Base-by-base conservation (phyloP, 345 rosid genomes). In the Excoecaria agallocha region DNA sequence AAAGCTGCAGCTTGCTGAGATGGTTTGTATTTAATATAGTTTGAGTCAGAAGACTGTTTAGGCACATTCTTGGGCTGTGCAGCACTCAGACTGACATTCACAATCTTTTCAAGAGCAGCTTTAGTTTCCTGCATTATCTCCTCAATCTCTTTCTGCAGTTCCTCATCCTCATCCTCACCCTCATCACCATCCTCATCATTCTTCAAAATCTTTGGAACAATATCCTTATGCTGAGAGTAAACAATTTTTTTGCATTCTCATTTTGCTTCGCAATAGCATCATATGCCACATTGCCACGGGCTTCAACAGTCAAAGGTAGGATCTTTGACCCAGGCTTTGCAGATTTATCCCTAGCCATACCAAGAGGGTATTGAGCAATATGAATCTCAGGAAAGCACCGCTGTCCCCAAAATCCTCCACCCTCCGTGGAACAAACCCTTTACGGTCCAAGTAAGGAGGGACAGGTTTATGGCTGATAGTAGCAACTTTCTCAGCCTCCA, bases 391-490 rank as follows among this genome's bases (percentile, higher is more conserved):
- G 73, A 95, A 95, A 2, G 98, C 98, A 70, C 99, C 98, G 20
- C 98, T 98, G 82, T 93, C 98, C 16, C 98, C 99, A 74, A 93
- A 95, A 69, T 95, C 98, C 82, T 95, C 99, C 3, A 89, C 83
- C 55, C 83, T 92, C 71, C 90, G 75, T 0, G 99, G 98, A 63
- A 91, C 88, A 65, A 91, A 95, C 49, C 96, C 94, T 35, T 82
- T 86, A 0, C 99, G 89, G 57, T 90, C 85, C 83, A 86, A 64
- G 79, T 91, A 93, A 3, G 78, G 91, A 54, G 98, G 98, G 1
- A 93, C 97, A 5, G 81, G 79, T 38, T 90, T 93, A 51, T 70
- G 79, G 20, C 82, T 80, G 49, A 85, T 61, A 46, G 46, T 83
- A n/a, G 80, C 17, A 4, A 89, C 48, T 38, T 70, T 71, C 52